phyloP scores from a whole-genome alignment of 139 green algal genomes.

The Limnomonas spitsbergensis region DNA sequence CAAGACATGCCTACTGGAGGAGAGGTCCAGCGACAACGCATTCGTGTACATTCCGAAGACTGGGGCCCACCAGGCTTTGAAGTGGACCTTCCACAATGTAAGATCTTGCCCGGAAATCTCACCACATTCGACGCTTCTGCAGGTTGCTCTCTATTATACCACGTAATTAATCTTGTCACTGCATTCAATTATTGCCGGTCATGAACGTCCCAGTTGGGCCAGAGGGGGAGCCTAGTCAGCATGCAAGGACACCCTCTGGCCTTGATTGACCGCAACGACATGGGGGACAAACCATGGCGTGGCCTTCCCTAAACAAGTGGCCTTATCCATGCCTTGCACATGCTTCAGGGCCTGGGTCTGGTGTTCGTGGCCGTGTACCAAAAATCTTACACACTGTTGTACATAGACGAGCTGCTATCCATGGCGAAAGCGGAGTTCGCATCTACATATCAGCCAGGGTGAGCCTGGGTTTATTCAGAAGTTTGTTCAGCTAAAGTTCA shows the following conservation, averaged over 20 bases:
- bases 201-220: too few species aligned
- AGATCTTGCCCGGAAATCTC: constrained; percentile 2
- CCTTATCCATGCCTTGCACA: too few species aligned
- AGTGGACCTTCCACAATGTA: constrained; percentile 95
- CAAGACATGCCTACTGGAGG: constrained; percentile 84
- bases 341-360: constrained; percentile 86
- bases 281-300: too few species aligned
- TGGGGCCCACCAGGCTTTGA: constrained; percentile 77
- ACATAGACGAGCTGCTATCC: constrained; percentile 85
- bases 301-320: too few species aligned
- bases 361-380: constrained; percentile 98
- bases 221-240: too few species aligned
- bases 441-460: constrained; percentile 26
- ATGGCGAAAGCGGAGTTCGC: constrained; percentile 63
- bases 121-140: too few species aligned
- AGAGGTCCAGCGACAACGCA: constrained; percentile 72
- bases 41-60: constrained; percentile 78
- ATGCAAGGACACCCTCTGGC: too few species aligned
- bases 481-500: neutral
- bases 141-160: too few species aligned
- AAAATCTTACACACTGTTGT: constrained; percentile 80
- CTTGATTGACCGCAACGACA: too few species aligned
- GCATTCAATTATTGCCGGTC: too few species aligned
- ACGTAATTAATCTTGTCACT: too few species aligned
- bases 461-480: neutral